These are phyloP conservation scores for Prototheca wickerhamii DNA, from an alignment of 163 green algal genomes.

Conservation along the genomic window DNA sequence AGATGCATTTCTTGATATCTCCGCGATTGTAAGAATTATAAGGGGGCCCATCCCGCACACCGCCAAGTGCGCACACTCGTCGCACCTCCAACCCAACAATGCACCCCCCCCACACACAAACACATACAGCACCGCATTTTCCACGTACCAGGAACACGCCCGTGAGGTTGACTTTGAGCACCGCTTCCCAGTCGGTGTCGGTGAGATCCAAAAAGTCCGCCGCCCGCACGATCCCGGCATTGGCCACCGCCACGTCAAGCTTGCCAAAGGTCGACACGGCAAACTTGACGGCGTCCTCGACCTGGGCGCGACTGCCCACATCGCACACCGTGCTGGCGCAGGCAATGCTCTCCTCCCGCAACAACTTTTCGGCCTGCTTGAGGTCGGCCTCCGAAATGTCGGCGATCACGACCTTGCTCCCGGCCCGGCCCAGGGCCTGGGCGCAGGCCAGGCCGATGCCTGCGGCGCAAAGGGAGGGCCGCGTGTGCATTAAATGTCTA, in stretches of 20 bases:
- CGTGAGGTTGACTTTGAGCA: constrained; percentile 82
- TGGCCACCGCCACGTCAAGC: constrained; percentile 48
- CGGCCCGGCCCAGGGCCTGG: constrained; percentile 26
- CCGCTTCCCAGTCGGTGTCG: constrained; percentile 75
- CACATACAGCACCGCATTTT: no score
- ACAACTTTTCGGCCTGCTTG: constrained; percentile 22
- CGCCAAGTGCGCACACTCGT: no score
- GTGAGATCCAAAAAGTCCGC: constrained; percentile 76
- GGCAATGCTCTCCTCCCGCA: constrained; percentile 32
- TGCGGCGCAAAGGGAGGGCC: constrained; percentile 15
- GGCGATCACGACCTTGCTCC: constrained; percentile 52
- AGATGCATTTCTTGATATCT: no score
- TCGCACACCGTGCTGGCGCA: constrained; percentile 34
- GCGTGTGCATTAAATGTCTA: not conserved
- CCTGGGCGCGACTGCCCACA: constrained; percentile 29
- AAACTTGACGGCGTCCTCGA: constrained; percentile 11
- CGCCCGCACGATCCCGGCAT: constrained; percentile 63
- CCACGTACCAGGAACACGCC: constrained; percentile 59
- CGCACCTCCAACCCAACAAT: not conserved
- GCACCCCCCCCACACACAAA: not conserved
- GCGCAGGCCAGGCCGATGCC: constrained; percentile 72
- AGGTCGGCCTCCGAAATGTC: constrained; percentile 51
- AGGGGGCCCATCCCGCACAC: no score
- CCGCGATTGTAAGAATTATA: no score
- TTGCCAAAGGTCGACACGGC: constrained; percentile 11